A percentile compares a stretch with the other conserved stretches of the same genome.
phyloP scores from a whole-genome alignment of 1,284 basidiomycete species.

The Singerocomus rubriflavus region DNA sequence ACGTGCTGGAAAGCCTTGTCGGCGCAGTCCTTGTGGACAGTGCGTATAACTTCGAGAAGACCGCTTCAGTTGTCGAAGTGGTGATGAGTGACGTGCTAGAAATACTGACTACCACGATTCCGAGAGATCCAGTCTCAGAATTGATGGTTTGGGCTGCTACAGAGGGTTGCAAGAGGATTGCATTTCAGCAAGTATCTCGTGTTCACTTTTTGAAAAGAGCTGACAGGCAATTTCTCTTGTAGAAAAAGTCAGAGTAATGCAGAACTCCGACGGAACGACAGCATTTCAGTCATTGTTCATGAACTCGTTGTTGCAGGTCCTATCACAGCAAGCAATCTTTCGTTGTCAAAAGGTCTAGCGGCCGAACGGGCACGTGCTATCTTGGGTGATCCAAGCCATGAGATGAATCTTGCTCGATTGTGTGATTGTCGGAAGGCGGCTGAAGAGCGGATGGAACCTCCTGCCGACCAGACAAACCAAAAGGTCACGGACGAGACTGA shows the following conservation, averaged over 20 bases:
- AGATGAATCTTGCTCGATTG: slow-evolving; percentile 44
- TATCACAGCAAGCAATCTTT: slow-evolving; percentile 49
- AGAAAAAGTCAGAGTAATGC: slow-evolving; percentile 50
- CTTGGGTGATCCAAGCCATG: slow-evolving; percentile 46
- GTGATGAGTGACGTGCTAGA: slow-evolving; percentile 63
- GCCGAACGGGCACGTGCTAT: slow-evolving; percentile 55
- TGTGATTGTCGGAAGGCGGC: slow-evolving; percentile 48
- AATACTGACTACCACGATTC: slow-evolving; percentile 53
- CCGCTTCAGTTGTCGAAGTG: slow-evolving; percentile 54
- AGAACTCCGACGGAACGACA: slow-evolving; percentile 45
- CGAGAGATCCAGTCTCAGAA: slow-evolving; percentile 64
- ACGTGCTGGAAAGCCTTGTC: slow-evolving; percentile 78
- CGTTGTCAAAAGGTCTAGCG: slow-evolving; percentile 62
- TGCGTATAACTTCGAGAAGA: slow-evolving; percentile 65
- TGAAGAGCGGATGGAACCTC: slow-evolving; percentile 19
- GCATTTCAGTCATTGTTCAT: slow-evolving; percentile 57
- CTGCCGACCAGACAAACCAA: slow-evolving; percentile 17
- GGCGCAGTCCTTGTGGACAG: slow-evolving; percentile 84
- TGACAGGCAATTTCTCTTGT: slow-evolving; percentile 12
- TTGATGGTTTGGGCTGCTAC: slow-evolving; percentile 61
- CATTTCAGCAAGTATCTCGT: slow-evolving; percentile 40
- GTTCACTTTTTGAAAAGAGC: background rate
- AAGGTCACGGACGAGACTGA: slow-evolving; percentile 32
- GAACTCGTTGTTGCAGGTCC: slow-evolving; percentile 56
- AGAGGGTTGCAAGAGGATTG: slow-evolving; percentile 50